Evolutionary conservation across 169 alveolate species (phyloP).

Genomic region (Plasmodium vinckei): DNA sequence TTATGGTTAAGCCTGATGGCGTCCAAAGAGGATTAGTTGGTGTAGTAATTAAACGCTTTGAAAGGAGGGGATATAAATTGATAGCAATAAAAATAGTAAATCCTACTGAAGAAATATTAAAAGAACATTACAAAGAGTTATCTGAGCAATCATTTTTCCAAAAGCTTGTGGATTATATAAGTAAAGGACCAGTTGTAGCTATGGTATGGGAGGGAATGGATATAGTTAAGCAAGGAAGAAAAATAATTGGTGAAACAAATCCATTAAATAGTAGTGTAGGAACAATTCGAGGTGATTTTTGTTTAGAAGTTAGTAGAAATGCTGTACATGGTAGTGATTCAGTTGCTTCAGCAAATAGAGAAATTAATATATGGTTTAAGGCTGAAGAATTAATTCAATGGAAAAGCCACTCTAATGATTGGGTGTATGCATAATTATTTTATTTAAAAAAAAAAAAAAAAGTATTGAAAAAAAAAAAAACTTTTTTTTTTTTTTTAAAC

Average conservation of each 20-base stretch:
- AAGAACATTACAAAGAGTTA: slow-evolving; percentile 96
- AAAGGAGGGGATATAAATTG: slow-evolving; percentile 95
- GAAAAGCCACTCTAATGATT: slow-evolving; percentile 73
- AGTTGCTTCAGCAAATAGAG: slow-evolving; percentile 95
- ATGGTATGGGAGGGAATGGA: slow-evolving; percentile 99
- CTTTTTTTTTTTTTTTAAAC: not conserved
- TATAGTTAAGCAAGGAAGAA: slow-evolving; percentile 95
- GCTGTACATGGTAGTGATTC: slow-evolving; percentile 96
- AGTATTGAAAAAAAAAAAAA: not conserved
- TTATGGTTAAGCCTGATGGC: slow-evolving; percentile 99
- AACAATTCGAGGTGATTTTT: slow-evolving; percentile 96
- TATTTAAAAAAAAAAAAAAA: not conserved
- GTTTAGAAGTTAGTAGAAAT: slow-evolving; percentile 95
- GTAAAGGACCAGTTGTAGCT: slow-evolving; percentile 97
- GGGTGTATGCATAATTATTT: slow-evolving; percentile 35
- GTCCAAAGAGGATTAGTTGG: slow-evolving; percentile 98
- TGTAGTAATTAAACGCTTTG: slow-evolving; percentile 94
- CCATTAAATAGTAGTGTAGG: slow-evolving; percentile 86
- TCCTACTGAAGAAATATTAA: slow-evolving; percentile 91
- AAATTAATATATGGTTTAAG: slow-evolving; percentile 96
- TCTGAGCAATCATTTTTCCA: slow-evolving; percentile 95
- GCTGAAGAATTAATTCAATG: slow-evolving; percentile 92
- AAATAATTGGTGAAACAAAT: slow-evolving; percentile 95
- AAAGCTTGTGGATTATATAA: slow-evolving; percentile 91
- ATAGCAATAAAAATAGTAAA: slow-evolving; percentile 93